These are phyloP conservation scores for Termitomyces sp. DNA, from an alignment of 768 basidiomycete species.

Conservation along the genomic window DNA sequence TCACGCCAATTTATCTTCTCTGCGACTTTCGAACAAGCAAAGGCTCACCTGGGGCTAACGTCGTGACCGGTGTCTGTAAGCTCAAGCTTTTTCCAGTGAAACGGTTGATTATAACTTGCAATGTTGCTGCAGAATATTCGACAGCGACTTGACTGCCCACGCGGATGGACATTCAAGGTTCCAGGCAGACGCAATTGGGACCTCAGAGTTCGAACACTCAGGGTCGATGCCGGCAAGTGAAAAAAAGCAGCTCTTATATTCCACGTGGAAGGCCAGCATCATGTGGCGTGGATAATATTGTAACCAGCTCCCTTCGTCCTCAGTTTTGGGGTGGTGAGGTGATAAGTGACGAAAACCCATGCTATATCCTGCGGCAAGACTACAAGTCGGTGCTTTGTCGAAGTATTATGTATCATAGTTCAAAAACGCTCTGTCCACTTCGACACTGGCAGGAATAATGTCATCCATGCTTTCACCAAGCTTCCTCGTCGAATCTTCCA, in stretches of 20 bases:
- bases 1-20: too few relatives aligned
- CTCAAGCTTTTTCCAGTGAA: too few relatives aligned
- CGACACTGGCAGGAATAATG: conserved; percentile 7
- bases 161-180: background rate
- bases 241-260: background rate
- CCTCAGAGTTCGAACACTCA: background rate
- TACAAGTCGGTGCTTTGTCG: background rate
- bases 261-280: background rate
- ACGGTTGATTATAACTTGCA: too few relatives aligned
- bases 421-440: conserved; percentile 10
- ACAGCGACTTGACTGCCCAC: too few relatives aligned
- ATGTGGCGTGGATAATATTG: background rate
- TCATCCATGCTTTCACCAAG: conserved; percentile 15
- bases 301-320: background rate
- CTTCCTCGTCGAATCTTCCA: conserved; percentile 10
- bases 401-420: background rate
- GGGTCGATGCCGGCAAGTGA: background rate
- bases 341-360: background rate
- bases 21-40: too few relatives aligned
- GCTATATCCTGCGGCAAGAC: background rate
- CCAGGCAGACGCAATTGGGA: background rate
- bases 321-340: background rate
- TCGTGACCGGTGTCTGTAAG: too few relatives aligned
- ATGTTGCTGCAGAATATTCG: too few relatives aligned
- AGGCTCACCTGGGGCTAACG: too few relatives aligned